These are phyloP conservation scores for Fusarium oxysporum DNA, from an alignment of 2,329 filamentous ascomycete species.

Conservation along the genomic window DNA sequence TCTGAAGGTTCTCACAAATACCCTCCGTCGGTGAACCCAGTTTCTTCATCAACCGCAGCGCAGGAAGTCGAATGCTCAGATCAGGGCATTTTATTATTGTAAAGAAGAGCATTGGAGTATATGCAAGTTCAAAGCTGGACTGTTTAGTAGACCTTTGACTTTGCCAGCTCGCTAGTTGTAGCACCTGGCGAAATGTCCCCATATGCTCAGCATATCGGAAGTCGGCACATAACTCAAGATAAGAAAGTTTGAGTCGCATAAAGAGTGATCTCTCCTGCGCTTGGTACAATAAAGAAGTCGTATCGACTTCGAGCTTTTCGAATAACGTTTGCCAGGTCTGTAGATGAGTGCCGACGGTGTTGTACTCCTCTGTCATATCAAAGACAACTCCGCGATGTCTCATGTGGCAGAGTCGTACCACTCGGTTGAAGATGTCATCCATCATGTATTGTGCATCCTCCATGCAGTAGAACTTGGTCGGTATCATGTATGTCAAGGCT, in stretches of 20 bases:
- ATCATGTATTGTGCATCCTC: slow-evolving; percentile 15
- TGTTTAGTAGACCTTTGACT: background rate
- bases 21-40: background rate
- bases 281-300: background rate
- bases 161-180: background rate
- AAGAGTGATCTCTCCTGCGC: background rate
- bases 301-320: background rate
- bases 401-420: background rate
- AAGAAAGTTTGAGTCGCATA: background rate
- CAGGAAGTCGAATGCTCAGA: background rate
- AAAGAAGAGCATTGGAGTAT: background rate
- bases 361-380: background rate
- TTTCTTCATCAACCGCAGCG: background rate
- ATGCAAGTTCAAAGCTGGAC: background rate
- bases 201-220: background rate
- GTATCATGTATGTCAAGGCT: background rate
- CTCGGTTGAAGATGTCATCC: slow-evolving; percentile 10
- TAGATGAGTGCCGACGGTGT: background rate
- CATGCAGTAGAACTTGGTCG: background rate
- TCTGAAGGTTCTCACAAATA: background rate
- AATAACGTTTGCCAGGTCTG: background rate
- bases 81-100: background rate
- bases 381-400: background rate
- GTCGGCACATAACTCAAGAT: background rate
- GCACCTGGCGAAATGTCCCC: background rate